Evolutionary conservation across 768 basidiomycete genomes (phyloP).

Genomic region (Phylloporus sp.): DNA sequence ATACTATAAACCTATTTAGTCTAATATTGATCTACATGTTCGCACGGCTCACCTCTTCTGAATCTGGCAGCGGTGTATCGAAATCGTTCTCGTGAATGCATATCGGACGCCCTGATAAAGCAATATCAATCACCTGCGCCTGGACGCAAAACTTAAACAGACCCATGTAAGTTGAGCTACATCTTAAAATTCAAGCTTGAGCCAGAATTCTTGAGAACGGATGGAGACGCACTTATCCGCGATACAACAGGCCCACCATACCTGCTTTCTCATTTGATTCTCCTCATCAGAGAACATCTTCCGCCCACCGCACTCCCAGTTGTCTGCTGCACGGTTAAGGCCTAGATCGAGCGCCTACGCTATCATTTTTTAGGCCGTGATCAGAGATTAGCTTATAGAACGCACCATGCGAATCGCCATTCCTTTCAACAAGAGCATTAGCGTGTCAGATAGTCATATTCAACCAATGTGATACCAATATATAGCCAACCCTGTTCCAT

Average conservation of each 20-base stretch:
- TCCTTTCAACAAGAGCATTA: conserved; percentile 32
- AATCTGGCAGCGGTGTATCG: conserved; percentile 59
- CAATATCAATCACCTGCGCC: conserved; percentile 7
- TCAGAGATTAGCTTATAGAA: neutral
- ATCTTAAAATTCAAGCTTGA: conserved; percentile 36
- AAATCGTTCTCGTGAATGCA: conserved; percentile 68
- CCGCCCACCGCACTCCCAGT: conserved; percentile 63
- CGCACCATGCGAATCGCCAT: conserved; percentile 75
- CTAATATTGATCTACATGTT: neutral
- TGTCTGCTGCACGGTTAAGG: conserved; percentile 72
- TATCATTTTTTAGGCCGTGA: conserved; percentile 3
- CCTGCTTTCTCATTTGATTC: conserved; percentile 66
- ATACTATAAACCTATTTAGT: conserved; percentile 37
- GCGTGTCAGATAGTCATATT: neutral
- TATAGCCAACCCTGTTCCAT: conserved; percentile 89
- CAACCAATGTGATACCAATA: conserved; percentile 43
- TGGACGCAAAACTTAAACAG: conserved; percentile 5
- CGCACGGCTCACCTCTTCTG: conserved; percentile 43
- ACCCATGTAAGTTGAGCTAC: conserved; percentile 76
- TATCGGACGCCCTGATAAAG: conserved; percentile 53
- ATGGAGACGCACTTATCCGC: conserved; percentile 56
- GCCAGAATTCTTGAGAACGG: neutral
- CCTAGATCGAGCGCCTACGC: conserved; percentile 74
- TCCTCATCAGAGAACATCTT: conserved; percentile 63
- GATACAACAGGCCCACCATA: conserved; percentile 76